Evolutionary conservation across 2,329 filamentous ascomycete species (phyloP), one percentile per base, ranked within the genome.

Genomic region (Neoascochyta sp.): DNA sequence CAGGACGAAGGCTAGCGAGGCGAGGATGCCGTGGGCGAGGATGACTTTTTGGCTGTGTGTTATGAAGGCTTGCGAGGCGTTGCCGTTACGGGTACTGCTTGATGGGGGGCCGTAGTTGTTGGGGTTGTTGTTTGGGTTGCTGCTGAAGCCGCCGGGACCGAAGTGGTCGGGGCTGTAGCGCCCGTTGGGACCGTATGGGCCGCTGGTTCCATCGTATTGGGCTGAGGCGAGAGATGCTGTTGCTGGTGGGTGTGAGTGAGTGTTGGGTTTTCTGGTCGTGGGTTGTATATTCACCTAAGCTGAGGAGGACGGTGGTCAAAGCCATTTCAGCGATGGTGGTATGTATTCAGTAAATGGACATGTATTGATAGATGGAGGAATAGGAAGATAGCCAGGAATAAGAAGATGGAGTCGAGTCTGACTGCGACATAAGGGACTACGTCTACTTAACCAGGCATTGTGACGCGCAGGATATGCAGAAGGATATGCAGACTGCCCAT

Each of bases 1-100:
- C 26, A 66, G 39, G 14, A 67, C 63, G 42, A 68, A 69, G 9
- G 65, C 66, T 7, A 69, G 45, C 15, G 57, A 47, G 16, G 66
- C 67, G 13, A 70, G 49, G 9, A 65, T 56, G 18, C 59, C 67
- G 41, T 70, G 67, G 7, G 65, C 66, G 24, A 62, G 57, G 36
- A 64, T 43, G 14, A 64, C 30, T 16, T 36, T 43, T 14, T 38
- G 33, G 3, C 40, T 40, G 21, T 30, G 29, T 12, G 34, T 27
- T 24, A 40, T 34, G 21, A 32, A 40, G 11, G 34, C 27, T 27
- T 38, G 34, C 8, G 37, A 43, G 17, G 32, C 17, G n/a, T n/a
- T n/a, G n/a, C 29, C 25, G 13, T 32, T 28, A 11, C 19, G 35
- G 10, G 19, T 24, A 12, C 28, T 24, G 9, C 41, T 39, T 9